Conservation (phyloP, 495 filamentous ascomycete species). For the Cudoniella acicularis region DNA sequence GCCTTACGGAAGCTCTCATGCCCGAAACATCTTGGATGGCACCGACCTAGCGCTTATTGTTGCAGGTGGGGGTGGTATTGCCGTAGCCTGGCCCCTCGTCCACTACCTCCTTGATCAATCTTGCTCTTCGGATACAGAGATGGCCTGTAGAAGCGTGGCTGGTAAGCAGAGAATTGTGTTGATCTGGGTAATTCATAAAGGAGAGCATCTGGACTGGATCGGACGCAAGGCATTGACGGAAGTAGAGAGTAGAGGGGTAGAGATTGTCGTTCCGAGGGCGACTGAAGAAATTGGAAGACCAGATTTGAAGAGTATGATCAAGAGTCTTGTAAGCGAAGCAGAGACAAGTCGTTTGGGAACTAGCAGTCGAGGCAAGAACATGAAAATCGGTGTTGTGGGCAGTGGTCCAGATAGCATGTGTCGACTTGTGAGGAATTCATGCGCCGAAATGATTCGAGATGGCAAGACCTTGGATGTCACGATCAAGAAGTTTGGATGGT, state of each 20-base stretch:
- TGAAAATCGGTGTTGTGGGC: slow-evolving; percentile 42
- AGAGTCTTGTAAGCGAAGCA: slow-evolving; percentile 26
- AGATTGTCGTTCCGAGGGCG: slow-evolving; percentile 47
- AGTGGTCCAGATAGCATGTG: slow-evolving; percentile 54
- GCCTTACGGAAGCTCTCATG: slow-evolving; percentile 53
- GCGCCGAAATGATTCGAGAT: slow-evolving; percentile 38
- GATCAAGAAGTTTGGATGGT: slow-evolving; percentile 53
- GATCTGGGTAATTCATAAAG: slow-evolving; percentile 55
- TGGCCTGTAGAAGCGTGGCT: slow-evolving; percentile 4
- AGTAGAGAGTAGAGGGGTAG: slow-evolving; percentile 39
- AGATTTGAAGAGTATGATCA: slow-evolving; percentile 39
- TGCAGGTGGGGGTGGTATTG: slow-evolving; percentile 62
- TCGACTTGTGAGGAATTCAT: slow-evolving; percentile 46
- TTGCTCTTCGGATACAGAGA: slow-evolving; percentile 8
- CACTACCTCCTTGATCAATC: slow-evolving; percentile 33
- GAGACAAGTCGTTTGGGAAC: slow-evolving; percentile 19
- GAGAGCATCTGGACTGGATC: slow-evolving; percentile 48
- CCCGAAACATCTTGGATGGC: slow-evolving; percentile 37
- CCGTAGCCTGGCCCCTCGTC: slow-evolving; percentile 50
- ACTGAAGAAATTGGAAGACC: slow-evolving; percentile 49
- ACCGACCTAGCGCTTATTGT: slow-evolving; percentile 46
- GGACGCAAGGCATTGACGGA: slow-evolving; percentile 40
- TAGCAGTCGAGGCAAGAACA: background rate
- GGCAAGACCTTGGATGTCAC: slow-evolving; percentile 38
- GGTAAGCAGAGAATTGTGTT: slow-evolving; percentile 41